Base-by-base conservation (phyloP, 768 basidiomycete genomes). In the Sarcomyxa edulis region DNA sequence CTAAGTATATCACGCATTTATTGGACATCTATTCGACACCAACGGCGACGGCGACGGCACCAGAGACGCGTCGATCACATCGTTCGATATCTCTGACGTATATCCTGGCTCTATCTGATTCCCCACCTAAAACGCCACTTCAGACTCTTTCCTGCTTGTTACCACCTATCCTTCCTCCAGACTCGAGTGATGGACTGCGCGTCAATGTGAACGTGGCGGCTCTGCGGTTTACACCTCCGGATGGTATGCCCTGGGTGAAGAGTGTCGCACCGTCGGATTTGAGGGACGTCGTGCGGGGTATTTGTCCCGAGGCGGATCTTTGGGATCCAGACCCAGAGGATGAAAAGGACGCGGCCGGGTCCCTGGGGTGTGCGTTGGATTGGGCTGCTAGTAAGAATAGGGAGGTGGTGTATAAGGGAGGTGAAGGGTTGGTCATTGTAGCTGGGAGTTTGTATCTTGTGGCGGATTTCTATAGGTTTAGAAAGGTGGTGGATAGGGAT, bases 401-500 rank as follows among this genome's bases (percentile, higher is more conserved):
- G 7, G 52, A 45, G 7, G 28, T 18, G 23, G 48, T 56, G 24
- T 48, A 58, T 0, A 59, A 51, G 7, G 55, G 47, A 9, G 56
- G 51, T 7, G 53, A 65, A 19, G 59, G 63, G n/a, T 51, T 91
- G 37, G 72, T 85, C 0, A 72, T 96, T 8, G 53, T 95, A 1
- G 84, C 90, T 16, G 96, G 95, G 26, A 98, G 96, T 61, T 57
- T 98, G 50, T 99, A 99, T 62, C 74, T 97, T 26, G 89, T 92
- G 1, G 91, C 92, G 7, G 95, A 98, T 63, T 79, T 94, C 39
- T 96, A 95, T 64, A 67, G 92, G 40, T 48, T 81, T 57, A 59
- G 50, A 40, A 48, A 27, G 26, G 31, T 9, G 20, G 35, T 28
- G 35, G 28, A n/a, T n/a, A n/a, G n/a, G n/a, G n/a, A n/a, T n/a